Evolutionary conservation across 495 filamentous ascomycete species (phyloP), one percentile per base, ranked within the genome.

Genomic region (Bacidia gigantensis): DNA sequence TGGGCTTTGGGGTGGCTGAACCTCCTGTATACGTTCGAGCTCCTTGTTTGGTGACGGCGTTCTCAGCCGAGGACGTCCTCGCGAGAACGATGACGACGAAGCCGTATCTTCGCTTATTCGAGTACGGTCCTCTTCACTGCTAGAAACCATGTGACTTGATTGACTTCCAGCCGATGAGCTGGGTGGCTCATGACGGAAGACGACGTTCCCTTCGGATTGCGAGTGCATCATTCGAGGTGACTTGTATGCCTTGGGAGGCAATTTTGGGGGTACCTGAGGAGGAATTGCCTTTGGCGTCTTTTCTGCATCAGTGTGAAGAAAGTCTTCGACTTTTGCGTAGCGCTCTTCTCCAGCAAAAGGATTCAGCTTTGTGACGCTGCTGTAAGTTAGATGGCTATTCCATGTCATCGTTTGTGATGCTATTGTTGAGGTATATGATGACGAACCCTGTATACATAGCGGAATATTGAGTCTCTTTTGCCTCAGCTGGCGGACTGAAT

Each of bases 301-400:
- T 20, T 29, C 39, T 21, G 55, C 26, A 20, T 52, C 43, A 40
- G 40, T 12, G 38, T 58, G 17, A 26, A 51, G 35, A 32, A 60
- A 55, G 50, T 60, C 58, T 26, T 47, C 52, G 12, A 58, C 21
- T 39, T 50, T 50, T 23, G 55, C 57, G 17, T 49, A 49, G 24
- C 56, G 52, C 21, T 58, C 51, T 12, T 65, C 60, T 5, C 62
- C 56, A 25, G 60, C 59, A 45, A 65, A 66, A 3, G 66, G 64
- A 46, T 69, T 69, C 49, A 64, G 58, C 42, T 64, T 64, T 14
- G 58, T 51, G 25, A 68, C 54, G 21, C 65, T 63, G 40, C 61
- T 62, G 46, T 64, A 64, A 1, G 54, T 47, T n/a, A 61, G 45
- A 26, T 59, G 48, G 11, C 61, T 61, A 41, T 32, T 50, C 18